Evolutionary conservation across 805 yeast genomes (phyloP).

Genomic region (Kregervanrija pseudodelftensis): DNA sequence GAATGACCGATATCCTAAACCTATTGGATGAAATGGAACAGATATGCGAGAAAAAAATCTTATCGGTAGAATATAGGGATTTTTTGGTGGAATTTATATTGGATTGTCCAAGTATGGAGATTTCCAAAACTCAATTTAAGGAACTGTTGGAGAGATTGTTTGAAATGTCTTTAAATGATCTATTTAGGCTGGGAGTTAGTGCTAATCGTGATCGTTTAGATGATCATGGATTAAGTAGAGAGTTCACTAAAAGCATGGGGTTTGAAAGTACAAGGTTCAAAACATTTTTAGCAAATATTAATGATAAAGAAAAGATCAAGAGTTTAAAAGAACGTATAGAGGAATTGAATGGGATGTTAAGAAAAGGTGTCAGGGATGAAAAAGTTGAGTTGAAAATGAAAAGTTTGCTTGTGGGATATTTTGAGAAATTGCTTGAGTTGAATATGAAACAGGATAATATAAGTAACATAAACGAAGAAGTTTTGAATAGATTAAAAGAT

Average conservation of each 20-base stretch:
- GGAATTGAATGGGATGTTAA: conserved; percentile 3
- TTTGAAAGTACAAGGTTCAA: conserved; percentile 5
- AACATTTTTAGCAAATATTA: background rate
- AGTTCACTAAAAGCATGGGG: conserved; percentile 5
- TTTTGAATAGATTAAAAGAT: conserved; percentile 3
- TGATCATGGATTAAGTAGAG: background rate
- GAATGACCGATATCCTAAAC: conserved; percentile 8
- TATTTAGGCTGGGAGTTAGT: conserved; percentile 1
- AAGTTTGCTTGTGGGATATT: conserved; percentile 5
- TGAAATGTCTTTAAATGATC: conserved; percentile 8
- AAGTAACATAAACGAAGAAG: background rate
- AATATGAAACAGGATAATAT: background rate
- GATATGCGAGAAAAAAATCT: conserved; percentile 2
- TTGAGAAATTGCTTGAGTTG: conserved; percentile 1
- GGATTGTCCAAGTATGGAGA: conserved; percentile 6
- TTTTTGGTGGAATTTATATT: conserved; percentile 14
- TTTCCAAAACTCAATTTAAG: conserved; percentile 11
- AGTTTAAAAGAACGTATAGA: background rate
- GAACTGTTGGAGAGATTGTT: conserved; percentile 12
- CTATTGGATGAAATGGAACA: conserved; percentile 12
- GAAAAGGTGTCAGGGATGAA: background rate
- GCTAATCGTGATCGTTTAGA: background rate
- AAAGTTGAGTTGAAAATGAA: conserved; percentile 5
- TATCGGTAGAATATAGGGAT: conserved; percentile 12
- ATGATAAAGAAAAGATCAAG: background rate